Evolutionary conservation across 2,329 filamentous ascomycete genomes (phyloP).

Genomic region (Beauveria rudraprayagi): DNA sequence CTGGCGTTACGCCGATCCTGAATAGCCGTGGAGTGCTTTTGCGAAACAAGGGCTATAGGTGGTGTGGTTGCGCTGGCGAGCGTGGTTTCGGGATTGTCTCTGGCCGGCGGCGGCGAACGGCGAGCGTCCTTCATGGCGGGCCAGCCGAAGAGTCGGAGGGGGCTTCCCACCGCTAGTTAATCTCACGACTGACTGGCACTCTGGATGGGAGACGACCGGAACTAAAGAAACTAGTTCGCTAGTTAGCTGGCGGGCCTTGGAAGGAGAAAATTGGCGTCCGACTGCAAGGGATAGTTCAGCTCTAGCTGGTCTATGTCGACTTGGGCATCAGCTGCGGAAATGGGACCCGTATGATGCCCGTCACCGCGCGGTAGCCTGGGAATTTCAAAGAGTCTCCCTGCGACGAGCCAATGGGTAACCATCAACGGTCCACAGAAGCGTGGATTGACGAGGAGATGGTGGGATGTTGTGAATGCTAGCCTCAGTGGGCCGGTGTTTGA

Average conservation of each 20-base stretch:
- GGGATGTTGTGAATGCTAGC: constrained; percentile 2
- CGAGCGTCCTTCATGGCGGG: constrained; percentile 3
- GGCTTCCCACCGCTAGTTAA: constrained; percentile 1
- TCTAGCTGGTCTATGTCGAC: background rate
- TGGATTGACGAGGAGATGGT: background rate
- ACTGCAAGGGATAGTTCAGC: constrained; percentile 6
- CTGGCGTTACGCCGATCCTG: background rate
- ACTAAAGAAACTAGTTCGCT: background rate
- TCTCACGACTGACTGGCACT: background rate
- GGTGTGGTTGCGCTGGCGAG: background rate
- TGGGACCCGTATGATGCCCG: background rate
- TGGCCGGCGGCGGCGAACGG: background rate
- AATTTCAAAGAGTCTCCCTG: background rate
- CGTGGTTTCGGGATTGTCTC: constrained; percentile 1
- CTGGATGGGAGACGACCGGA: background rate
- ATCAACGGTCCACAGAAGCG: background rate
- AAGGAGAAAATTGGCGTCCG: background rate
- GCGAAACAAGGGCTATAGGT: constrained; percentile 6
- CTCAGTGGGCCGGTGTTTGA: constrained; percentile 1
- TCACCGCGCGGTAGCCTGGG: background rate
- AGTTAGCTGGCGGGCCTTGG: background rate
- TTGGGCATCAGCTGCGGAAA: background rate
- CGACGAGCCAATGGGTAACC: constrained; percentile 1
- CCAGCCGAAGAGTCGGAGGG: constrained; percentile 4
- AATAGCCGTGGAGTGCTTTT: background rate